phyloP scores from a whole-genome alignment of 1,284 basidiomycete genomes.

The Cryptococcus neoformans region DNA sequence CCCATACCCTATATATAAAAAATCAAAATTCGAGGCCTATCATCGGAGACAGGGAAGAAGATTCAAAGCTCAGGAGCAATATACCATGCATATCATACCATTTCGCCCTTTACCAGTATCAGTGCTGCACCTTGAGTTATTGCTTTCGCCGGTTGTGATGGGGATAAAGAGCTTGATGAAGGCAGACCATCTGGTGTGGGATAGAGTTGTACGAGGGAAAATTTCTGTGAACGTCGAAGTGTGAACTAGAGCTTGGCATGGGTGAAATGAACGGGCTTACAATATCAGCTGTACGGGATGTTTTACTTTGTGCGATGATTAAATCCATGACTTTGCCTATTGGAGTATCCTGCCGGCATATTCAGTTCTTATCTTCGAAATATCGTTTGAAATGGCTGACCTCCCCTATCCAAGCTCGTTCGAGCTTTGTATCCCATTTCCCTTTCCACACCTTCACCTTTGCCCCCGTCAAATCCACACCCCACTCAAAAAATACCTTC shows the following conservation, averaged over 20 bases:
- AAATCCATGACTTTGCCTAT: conserved; percentile 28
- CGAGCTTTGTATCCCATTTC: conserved; percentile 15
- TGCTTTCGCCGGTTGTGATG: conserved; percentile 14
- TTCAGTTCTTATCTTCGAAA: neutral
- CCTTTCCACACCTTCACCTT: conserved; percentile 18
- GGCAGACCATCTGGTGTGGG: conserved; percentile 6
- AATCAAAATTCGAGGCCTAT: neutral
- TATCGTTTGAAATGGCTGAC: conserved; percentile 4
- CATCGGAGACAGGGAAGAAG: neutral
- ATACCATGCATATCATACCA: conserved; percentile 29
- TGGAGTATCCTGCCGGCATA: conserved; percentile 19
- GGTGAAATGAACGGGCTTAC: conserved; percentile 1
- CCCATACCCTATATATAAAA: too few relatives aligned
- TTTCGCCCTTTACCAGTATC: conserved; percentile 17
- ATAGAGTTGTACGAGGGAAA: conserved; percentile 16
- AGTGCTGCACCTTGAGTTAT: conserved; percentile 18
- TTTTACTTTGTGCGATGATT: conserved; percentile 14
- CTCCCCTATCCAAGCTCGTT: conserved; percentile 25
- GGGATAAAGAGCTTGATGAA: conserved; percentile 9
- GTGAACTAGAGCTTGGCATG: neutral
- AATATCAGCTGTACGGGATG: neutral
- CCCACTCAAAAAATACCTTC: conserved; percentile 37
- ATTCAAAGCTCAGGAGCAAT: neutral
- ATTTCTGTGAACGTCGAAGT: conserved; percentile 6
- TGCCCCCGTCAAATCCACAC: conserved; percentile 11